A percentile compares a stretch with the other conserved stretches of the same genome.
phyloP scores from a whole-genome alignment of 441 rosid genomes.

The Breynia disticha region DNA sequence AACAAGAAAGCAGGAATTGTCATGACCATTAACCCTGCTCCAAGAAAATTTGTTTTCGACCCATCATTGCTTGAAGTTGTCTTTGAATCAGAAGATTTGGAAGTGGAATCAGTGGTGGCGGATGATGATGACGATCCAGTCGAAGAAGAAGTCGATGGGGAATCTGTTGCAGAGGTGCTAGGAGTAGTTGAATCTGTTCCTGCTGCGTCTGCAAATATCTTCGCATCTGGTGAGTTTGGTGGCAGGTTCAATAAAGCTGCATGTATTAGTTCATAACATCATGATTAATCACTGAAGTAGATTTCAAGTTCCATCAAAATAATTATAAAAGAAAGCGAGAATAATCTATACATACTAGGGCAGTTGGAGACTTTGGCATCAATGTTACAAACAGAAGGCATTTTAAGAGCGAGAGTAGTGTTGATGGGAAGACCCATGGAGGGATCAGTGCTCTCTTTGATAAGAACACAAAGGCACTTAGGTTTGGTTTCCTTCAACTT shows the following conservation, averaged over 20 bases:
- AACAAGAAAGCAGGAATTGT: conserved; percentile 16
- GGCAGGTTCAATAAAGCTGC: conserved; percentile 23
- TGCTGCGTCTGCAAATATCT: conserved; percentile 27
- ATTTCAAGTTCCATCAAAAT: not conserved
- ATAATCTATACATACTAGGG: conserved; percentile 27
- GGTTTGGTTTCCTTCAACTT: conserved; percentile 31
- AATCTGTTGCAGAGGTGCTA: conserved; percentile 9
- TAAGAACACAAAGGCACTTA: conserved; percentile 33
- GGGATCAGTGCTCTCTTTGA: conserved; percentile 34
- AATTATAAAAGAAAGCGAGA: not conserved
- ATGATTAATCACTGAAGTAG: not conserved
- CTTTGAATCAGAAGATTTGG: conserved; percentile 15
- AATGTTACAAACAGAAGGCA: conserved; percentile 37
- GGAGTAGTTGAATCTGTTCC: conserved; percentile 16
- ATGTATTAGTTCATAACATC: not conserved
- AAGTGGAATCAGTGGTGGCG: not conserved
- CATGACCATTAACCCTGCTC: conserved; percentile 6
- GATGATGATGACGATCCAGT: conserved; percentile 10
- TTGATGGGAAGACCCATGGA: conserved; percentile 37
- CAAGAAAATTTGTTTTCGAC: conserved; percentile 6
- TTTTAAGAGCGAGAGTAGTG: conserved; percentile 39
- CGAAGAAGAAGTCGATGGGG: conserved; percentile 15
- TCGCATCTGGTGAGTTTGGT: conserved; percentile 33
- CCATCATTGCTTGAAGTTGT: conserved; percentile 18
- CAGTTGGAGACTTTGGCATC: conserved; percentile 36